A percentile compares a stretch with the other conserved stretches of the same genome.
phyloP scores from a whole-genome alignment of 2,329 filamentous ascomycete genomes.

The Cercospora sp. region DNA sequence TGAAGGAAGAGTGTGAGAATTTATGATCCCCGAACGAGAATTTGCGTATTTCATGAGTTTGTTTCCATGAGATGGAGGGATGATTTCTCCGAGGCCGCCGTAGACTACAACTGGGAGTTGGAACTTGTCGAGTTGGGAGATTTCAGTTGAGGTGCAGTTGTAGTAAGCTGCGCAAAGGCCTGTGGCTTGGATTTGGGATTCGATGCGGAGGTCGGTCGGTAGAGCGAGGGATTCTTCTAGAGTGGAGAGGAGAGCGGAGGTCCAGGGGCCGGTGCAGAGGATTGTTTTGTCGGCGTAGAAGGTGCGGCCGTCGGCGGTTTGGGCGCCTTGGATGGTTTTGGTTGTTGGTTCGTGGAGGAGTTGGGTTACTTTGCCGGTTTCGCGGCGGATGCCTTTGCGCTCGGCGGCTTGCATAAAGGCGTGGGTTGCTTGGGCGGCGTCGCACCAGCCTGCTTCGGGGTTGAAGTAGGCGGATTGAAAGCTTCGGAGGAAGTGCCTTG shows the following conservation, averaged over 20 bases:
- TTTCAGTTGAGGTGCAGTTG: conserved; percentile 53
- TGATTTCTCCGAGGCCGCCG: conserved; percentile 49
- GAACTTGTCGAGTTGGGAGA: conserved; percentile 46
- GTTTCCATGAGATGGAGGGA: conserved; percentile 52
- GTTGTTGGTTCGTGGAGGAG: conserved; percentile 44
- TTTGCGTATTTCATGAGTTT: conserved; percentile 62
- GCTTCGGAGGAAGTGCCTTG: conserved; percentile 39
- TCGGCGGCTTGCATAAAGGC: conserved; percentile 50
- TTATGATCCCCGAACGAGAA: conserved; percentile 57
- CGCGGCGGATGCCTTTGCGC: conserved; percentile 50
- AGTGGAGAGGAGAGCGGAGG: conserved; percentile 55
- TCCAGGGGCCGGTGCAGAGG: conserved; percentile 60
- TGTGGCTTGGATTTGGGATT: conserved; percentile 59
- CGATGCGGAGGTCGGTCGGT: conserved; percentile 50
- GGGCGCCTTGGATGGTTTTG: conserved; percentile 49
- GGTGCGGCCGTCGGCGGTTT: conserved; percentile 49
- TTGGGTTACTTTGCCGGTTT: conserved; percentile 48
- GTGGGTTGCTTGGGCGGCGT: conserved; percentile 51
- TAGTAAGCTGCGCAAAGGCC: conserved; percentile 62
- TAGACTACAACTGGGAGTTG: conserved; percentile 57
- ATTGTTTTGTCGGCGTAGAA: conserved; percentile 57
- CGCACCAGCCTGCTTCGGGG: conserved; percentile 56
- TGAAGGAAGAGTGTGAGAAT: conserved; percentile 51
- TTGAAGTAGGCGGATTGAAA: conserved; percentile 52
- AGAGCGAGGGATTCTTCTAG: conserved; percentile 48